Percentiles rank a stretch among this genome's conserved stretches.
Evolutionary conservation across 2,329 filamentous ascomycete genomes (phyloP).

Genomic region (Talaromyces albobiverticillius): DNA sequence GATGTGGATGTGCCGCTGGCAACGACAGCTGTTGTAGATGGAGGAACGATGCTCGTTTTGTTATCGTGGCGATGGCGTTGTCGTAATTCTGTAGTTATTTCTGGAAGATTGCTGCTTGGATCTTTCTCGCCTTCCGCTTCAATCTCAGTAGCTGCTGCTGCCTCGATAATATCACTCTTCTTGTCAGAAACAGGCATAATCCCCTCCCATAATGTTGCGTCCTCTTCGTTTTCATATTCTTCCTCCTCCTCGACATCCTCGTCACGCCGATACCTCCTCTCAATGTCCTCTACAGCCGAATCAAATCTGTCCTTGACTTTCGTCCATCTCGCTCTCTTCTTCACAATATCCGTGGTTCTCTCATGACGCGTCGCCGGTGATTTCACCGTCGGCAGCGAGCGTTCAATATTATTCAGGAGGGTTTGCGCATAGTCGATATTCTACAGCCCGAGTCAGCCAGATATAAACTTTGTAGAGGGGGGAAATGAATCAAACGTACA

Average conservation of each 20-base stretch:
- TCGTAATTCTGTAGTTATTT: neutral
- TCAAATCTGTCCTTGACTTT: constrained; percentile 32
- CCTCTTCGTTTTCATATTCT: constrained; percentile 23
- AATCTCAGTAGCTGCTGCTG: neutral
- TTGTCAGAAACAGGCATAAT: neutral
- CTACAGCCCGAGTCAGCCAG: constrained; percentile 22
- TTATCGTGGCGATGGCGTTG: constrained; percentile 3
- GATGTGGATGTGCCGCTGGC: neutral
- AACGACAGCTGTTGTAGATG: neutral
- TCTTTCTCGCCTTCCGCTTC: neutral
- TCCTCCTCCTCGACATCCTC: constrained; percentile 22
- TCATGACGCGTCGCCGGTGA: constrained; percentile 37
- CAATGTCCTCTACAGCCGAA: constrained; percentile 25
- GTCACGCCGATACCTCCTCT: constrained; percentile 14
- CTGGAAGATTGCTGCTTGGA: no score
- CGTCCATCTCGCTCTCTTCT: constrained; percentile 35
- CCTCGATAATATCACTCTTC: neutral
- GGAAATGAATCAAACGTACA: constrained; percentile 24
- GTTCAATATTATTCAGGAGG: constrained; percentile 40
- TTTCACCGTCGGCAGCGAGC: constrained; percentile 38
- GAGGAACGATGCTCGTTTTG: neutral
- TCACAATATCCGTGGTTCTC: constrained; percentile 38
- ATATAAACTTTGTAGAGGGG: neutral
- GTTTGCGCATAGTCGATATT: constrained; percentile 46
- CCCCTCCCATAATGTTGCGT: constrained; percentile 1